Evolutionary conservation across 176 grass and related monocot species (phyloP), one percentile per base, ranked within the genome.

Genomic region (Paspalum vaginatum): DNA sequence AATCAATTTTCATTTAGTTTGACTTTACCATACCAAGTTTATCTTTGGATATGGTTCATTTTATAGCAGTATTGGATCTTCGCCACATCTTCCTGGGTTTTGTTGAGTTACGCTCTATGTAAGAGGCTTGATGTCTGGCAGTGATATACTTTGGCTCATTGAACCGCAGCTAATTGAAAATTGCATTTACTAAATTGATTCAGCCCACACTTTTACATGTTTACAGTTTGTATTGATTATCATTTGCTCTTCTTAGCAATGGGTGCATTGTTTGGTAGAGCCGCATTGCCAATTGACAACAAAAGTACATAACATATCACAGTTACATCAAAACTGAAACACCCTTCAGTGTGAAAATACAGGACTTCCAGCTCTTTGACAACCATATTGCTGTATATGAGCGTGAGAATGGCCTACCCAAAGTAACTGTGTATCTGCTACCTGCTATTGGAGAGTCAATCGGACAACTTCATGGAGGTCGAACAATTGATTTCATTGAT

Each of bases 321-420:
- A 20, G 0, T 65, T 58, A 2, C 37, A 51, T 79, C 40, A 84
- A 77, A 86, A 59, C 26, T 77, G 74, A 73, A 45, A 73, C 53
- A 75, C 68, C 37, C 79, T 87, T 75, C 92, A 94, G 95, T 82
- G 95, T 94, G 81, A 92, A 87, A 91, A 91, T 93, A 85, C 89
- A 94, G 77, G 84, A 74, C 44, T 78, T 98, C 64, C 92, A 89
- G 83, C 79, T 94, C 81, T 92, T 93, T 84, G 81, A 74, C 61
- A 84, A 94, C 76, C 85, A 98, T 80, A 84, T 98, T 66, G 84
- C 86, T 72, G 74, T 98, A 39, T 94, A 91, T 76, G 95, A 94
- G 74, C 88, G 92, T 78, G 92, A 94, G 76, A 86, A 94, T 87
- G 88, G 92, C 83, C 79, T 98, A 72, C 92, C 91, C 39, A 91